A percentile compares a stretch with the other conserved stretches of the same genome.
Evolutionary conservation across 2,329 filamentous ascomycete species (phyloP).

Genomic region (Blastomyces gilchristii): DNA sequence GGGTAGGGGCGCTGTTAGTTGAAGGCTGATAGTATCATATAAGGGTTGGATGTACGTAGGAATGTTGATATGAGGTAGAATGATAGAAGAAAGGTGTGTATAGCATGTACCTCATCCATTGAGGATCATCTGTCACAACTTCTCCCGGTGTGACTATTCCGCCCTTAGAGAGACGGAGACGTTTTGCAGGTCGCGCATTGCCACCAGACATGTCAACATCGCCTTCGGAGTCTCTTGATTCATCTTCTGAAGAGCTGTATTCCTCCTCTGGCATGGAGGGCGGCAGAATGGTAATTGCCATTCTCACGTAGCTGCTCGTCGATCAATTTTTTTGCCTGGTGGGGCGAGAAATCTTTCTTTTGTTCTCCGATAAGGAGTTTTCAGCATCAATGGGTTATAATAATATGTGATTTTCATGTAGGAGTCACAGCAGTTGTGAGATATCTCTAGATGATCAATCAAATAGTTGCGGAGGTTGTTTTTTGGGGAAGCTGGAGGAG

Average conservation of each 20-base stretch:
- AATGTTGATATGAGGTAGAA: background rate
- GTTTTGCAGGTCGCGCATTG: conserved; percentile 24
- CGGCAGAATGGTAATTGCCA: conserved; percentile 47
- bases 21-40: too few relatives aligned
- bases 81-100: background rate
- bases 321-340: background rate
- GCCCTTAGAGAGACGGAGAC: conserved; percentile 20
- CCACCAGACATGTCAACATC: conserved; percentile 35
- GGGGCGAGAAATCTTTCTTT: background rate
- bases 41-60: too few relatives aligned
- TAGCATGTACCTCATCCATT: conserved; percentile 67
- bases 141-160: conserved; percentile 75
- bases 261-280: conserved; percentile 29
- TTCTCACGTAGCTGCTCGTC: conserved; percentile 18
- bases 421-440: background rate
- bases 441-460: background rate
- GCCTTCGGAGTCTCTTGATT: conserved; percentile 35
- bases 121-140: conserved; percentile 72
- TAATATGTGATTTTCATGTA: background rate
- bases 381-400: background rate
- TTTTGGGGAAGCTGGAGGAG: background rate
- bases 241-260: conserved; percentile 23
- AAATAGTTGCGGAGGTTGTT: background rate
- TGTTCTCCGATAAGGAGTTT: background rate
- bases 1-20: conserved; percentile 8